Percentiles rank a stretch among this genome's conserved stretches.
Conservation (phyloP, 148 eudicot genomes). For the Rheum nobile region DNA sequence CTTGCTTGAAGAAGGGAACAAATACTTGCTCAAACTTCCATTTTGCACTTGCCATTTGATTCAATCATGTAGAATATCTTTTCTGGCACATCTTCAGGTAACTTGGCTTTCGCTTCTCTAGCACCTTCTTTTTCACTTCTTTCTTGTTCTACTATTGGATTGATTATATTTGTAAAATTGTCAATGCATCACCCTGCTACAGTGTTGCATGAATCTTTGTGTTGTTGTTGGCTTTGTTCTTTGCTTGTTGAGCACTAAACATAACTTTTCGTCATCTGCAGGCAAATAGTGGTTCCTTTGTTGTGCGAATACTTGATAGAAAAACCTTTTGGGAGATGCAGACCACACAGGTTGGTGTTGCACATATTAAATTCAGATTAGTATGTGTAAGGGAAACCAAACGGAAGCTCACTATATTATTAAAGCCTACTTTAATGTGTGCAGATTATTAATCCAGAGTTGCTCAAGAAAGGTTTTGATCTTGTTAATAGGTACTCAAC, state of each 20-base stretch:
- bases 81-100: conserved; percentile 29
- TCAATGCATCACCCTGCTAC: background rate
- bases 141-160: background rate
- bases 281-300: conserved; percentile 66
- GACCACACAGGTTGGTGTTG: conserved; percentile 72
- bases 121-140: too few relatives aligned
- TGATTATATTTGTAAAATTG: background rate
- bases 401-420: conserved; percentile 9
- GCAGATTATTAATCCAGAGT: conserved; percentile 77
- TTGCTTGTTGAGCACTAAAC: background rate
- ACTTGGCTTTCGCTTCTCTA: conserved; percentile 15
- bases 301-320: conserved; percentile 76
- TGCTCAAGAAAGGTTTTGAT: conserved; percentile 84
- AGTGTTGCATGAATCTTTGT: background rate
- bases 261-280: conserved; percentile 17
- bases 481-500: conserved; percentile 68
- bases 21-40: conserved; percentile 10
- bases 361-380: background rate
- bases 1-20: conserved; percentile 5
- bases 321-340: conserved; percentile 99
- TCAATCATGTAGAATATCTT: conserved; percentile 23
- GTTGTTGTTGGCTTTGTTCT: background rate
- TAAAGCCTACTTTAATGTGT: background rate
- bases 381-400: background rate
- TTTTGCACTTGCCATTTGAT: conserved; percentile 12